Evolutionary conservation across 2,329 filamentous ascomycete genomes (phyloP).

Genomic region (Botryotinia calthae): DNA sequence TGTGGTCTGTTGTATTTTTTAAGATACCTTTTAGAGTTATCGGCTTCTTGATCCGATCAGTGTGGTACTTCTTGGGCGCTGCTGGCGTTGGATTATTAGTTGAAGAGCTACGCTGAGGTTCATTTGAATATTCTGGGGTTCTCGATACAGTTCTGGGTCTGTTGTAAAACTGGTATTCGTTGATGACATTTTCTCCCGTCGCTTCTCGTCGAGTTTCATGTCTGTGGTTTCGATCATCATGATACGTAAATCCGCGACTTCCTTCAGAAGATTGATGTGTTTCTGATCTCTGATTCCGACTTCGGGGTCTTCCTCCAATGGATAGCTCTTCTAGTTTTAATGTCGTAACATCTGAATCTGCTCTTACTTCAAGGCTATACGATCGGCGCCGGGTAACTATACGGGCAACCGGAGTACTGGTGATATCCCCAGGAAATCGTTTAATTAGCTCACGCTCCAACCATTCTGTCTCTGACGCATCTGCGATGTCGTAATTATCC

Average conservation of each 20-base stretch:
- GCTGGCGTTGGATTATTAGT: too few species aligned
- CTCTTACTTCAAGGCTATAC: neutral
- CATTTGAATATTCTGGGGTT: neutral
- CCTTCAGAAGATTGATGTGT: neutral
- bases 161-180: neutral
- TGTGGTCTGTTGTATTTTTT: neutral
- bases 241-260: neutral
- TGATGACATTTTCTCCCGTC: neutral
- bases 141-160: neutral
- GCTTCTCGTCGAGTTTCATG: neutral
- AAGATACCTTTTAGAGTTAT: neutral
- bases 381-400: neutral
- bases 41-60: neutral
- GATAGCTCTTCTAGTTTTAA: neutral
- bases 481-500: conserved; percentile 3
- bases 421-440: neutral
- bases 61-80: neutral
- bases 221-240: neutral
- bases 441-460: conserved; percentile 9
- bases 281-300: neutral
- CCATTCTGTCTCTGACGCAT: neutral
- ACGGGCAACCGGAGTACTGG: neutral
- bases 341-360: neutral
- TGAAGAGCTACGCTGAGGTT: neutral
- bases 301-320: neutral